Conservation (phyloP, 331 rosid genomes). For the Pyrus hybrid region DNA sequence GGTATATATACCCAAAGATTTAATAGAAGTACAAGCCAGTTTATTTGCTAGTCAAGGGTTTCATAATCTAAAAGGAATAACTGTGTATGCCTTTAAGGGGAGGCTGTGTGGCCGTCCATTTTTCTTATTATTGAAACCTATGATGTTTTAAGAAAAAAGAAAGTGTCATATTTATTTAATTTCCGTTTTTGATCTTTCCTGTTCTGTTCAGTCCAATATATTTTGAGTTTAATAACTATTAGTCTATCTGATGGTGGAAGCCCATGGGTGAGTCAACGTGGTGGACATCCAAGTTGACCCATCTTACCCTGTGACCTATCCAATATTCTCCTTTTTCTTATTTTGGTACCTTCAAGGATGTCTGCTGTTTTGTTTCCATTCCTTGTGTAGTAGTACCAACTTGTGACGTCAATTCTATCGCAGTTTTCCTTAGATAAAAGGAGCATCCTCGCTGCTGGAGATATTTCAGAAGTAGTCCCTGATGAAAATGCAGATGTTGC, state of each 20-base stretch:
- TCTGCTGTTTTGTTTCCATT: background rate
- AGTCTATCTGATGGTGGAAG: background rate
- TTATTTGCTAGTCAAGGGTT: background rate
- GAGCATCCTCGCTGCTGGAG: slow-evolving; percentile 87
- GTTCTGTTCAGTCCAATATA: background rate
- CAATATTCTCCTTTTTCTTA: background rate
- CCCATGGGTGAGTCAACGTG: background rate
- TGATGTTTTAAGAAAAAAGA: background rate
- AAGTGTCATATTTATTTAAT: background rate
- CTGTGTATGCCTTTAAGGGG: background rate
- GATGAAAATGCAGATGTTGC: slow-evolving; percentile 82
- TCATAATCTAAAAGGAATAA: background rate
- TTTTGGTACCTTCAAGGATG: background rate
- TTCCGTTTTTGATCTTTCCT: background rate
- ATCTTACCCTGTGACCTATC: background rate
- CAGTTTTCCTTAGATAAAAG: slow-evolving; percentile 77
- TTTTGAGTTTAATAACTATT: background rate
- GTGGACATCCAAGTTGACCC: background rate
- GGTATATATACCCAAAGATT: slow-evolving; percentile 33
- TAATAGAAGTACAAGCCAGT: background rate
- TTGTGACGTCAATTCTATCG: slow-evolving; percentile 15
- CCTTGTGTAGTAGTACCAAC: background rate
- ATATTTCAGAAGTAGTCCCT: slow-evolving; percentile 73
- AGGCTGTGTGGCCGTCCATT: background rate
- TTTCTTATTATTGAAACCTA: background rate